Evolutionary conservation across 2,329 filamentous ascomycete species (phyloP), one percentile per base, ranked within the genome.

Genomic region (Fusarium armeniacum): DNA sequence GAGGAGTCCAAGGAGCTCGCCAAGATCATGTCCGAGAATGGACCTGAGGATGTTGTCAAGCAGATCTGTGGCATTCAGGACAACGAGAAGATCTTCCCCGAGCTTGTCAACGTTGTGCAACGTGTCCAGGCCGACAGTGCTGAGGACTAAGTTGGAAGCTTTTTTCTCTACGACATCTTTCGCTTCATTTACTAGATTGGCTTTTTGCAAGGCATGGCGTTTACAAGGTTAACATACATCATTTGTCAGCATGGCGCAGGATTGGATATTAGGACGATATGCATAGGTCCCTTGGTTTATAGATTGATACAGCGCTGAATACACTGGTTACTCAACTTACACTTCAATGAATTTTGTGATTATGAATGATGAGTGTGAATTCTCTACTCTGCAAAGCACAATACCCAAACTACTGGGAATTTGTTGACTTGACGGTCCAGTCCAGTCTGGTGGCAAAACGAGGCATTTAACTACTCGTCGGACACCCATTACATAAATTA

Each of bases 1-100:
- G 93, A 97, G 0, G 96, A 98, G 87, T 97, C 92, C 69, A 85
- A 83, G 71, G 90, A 97, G 81, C 87, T 99, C 13, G 93, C 93
- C 76, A 90, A 92, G 84, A 93, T 97, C 77, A 91, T 99, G 83
- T 89, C 91, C 65, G 86, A 90, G 68, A 87, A 91, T 76, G 84
- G 85, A 4, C 84, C 95, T 16, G 90, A 92, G 73, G 90, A 91
- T 2, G 92, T 95, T 11, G 93, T 95, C 46, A 83, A 85, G 78
- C 88, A 95, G 81, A 87, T 99, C 69, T 97, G 93, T 73, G 94
- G 94, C 41, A 85, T 99, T 59, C 89, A 93, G 75, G 82, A 89
- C 63, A 84, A 81, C 26, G 93, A 98, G 78, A 91, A 93, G 77
- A 87, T 98, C 59, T 97, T 90, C 82, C 82, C 87, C 62, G 86